Percentiles rank a stretch among this genome's conserved stretches.
Conservation (phyloP, 371 early-diverging fungal genomes). For the Mortierella sp. region DNA sequence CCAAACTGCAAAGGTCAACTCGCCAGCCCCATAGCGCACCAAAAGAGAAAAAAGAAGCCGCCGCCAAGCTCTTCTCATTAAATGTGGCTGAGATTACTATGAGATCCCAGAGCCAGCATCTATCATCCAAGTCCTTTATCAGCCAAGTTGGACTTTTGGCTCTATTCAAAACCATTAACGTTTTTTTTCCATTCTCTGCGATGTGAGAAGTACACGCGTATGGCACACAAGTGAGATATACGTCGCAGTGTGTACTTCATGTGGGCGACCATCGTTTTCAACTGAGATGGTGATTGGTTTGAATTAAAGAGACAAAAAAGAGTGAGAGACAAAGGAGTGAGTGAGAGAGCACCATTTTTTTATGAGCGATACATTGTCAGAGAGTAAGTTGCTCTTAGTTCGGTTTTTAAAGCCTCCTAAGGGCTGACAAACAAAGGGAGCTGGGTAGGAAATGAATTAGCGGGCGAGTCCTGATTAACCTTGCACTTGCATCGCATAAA, state of each 20-base stretch:
- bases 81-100: background rate
- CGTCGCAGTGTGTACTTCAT: background rate
- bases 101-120: background rate
- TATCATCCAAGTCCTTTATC: too few relatives aligned
- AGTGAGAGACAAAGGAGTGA: background rate
- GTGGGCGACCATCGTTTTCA: slow-evolving; percentile 3
- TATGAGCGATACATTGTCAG: background rate
- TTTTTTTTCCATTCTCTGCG: background rate
- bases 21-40: too few relatives aligned
- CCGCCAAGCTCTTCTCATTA: background rate
- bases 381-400: background rate
- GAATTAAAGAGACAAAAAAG: too few relatives aligned
- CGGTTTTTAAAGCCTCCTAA: background rate
- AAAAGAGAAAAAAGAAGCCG: too few relatives aligned
- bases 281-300: background rate
- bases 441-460: background rate
- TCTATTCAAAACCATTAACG: background rate
- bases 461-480: too few relatives aligned
- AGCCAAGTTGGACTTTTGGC: background rate
- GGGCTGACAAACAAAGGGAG: slow-evolving; percentile 1
- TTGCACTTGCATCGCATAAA: too few relatives aligned
- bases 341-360: background rate
- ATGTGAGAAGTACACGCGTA: background rate
- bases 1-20: too few relatives aligned
- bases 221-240: background rate